Conservation (phyloP, 306 rosid genomes). For the Gillenia trifoliata region DNA sequence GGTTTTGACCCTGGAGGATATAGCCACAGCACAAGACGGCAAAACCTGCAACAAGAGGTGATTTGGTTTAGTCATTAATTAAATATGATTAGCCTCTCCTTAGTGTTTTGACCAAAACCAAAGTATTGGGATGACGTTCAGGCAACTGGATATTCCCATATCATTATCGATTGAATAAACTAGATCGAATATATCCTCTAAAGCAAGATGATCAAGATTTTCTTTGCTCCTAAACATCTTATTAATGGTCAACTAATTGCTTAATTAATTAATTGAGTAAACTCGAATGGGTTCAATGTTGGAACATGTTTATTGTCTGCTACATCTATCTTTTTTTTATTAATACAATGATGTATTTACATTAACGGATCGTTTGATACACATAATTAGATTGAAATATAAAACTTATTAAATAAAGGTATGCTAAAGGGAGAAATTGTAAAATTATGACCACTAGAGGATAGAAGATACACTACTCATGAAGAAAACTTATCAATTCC, state of each 20-base stretch:
- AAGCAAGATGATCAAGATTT: background rate
- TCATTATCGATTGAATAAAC: background rate
- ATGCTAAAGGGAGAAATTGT: too few relatives aligned
- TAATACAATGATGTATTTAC: too few relatives aligned
- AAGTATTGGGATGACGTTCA: background rate
- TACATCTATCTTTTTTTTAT: too few relatives aligned
- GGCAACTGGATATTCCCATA: background rate
- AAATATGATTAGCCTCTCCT: background rate
- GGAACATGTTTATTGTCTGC: constrained; percentile 21
- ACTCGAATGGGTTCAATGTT: constrained; percentile 19
- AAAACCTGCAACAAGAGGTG: background rate
- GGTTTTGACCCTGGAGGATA: background rate
- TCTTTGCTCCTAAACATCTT: background rate
- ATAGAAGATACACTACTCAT: too few relatives aligned
- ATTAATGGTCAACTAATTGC: background rate
- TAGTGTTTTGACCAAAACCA: background rate
- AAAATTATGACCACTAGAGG: too few relatives aligned
- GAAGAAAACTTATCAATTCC: too few relatives aligned
- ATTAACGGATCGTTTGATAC: too few relatives aligned
- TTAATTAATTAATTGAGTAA: background rate
- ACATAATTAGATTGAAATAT: too few relatives aligned
- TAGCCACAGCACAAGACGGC: background rate
- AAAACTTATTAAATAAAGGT: too few relatives aligned
- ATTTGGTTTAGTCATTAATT: background rate
- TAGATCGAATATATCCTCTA: background rate